Conservation (phyloP, 2,329 filamentous ascomycete genomes). For the Microcyclospora tardicrescens region DNA sequence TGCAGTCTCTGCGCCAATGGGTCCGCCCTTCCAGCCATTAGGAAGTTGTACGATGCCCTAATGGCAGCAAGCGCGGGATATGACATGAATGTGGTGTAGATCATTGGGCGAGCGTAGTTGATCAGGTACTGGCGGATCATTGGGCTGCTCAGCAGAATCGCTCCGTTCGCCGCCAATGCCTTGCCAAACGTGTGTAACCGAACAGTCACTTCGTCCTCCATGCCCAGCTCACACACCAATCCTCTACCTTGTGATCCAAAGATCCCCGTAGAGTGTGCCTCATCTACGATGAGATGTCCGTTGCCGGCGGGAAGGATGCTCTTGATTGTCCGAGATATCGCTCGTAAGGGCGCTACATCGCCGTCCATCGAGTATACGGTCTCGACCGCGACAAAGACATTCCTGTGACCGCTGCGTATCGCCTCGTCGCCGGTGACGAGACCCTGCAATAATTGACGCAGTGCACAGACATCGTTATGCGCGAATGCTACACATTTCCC, state of each 20-base stretch:
- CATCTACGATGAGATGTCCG: conserved; percentile 52
- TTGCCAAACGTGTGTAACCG: conserved; percentile 56
- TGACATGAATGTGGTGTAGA: conserved; percentile 60
- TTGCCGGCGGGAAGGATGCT: conserved; percentile 44
- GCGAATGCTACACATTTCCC: conserved; percentile 36
- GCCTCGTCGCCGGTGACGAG: conserved; percentile 18
- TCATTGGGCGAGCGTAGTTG: conserved; percentile 63
- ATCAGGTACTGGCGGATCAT: conserved; percentile 51
- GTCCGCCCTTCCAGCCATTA: conserved; percentile 39
- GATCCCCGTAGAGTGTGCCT: conserved; percentile 54
- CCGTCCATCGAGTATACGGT: conserved; percentile 76
- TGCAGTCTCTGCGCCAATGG: conserved; percentile 34
- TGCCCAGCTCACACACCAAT: conserved; percentile 42
- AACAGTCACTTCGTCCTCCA: conserved; percentile 45
- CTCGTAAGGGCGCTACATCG: conserved; percentile 51
- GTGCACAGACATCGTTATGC: conserved; percentile 40
- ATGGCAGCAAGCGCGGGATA: conserved; percentile 49
- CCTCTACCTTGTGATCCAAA: conserved; percentile 45
- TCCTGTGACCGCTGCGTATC: conserved; percentile 29
- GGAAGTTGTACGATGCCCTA: conserved; percentile 42
- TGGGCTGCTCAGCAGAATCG: conserved; percentile 49
- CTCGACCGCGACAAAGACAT: conserved; percentile 57
- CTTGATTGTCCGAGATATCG: conserved; percentile 48
- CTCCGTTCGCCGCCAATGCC: conserved; percentile 54
- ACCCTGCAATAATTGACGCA: conserved; percentile 20